Base-by-base conservation (phyloP, 1,284 basidiomycete genomes). In the Cutaneotrichosporon daszewskae region DNA sequence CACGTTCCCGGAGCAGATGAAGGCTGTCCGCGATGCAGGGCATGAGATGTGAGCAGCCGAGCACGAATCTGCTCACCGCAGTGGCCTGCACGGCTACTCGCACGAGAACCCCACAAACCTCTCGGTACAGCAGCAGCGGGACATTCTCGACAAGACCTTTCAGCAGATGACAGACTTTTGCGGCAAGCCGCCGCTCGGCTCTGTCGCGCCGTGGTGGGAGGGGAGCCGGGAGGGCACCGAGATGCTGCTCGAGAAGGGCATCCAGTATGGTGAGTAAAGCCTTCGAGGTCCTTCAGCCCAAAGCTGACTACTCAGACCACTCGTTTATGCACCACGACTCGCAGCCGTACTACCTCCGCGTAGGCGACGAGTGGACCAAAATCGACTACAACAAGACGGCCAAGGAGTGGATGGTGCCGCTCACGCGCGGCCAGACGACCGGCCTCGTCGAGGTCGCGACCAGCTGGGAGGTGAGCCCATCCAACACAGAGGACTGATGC, bases 181-280 rank as follows among this genome's bases (percentile, higher is more conserved):
- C 59, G 73, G 79, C 43, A 71, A 79, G 19, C 75, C 82, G 14
- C 84, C 84, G 1, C 78, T 79, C 59, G 79, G 81, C 13, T 74
- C 74, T 44, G 82, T 85, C 26, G 83, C 83, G 9, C 82, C 84
- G 0, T 87, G 83, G 83, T 87, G 84, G 83, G 84, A 87, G 63
- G 80, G 78, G 2, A 82, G 78, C 68, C 78, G 77, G 47, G 83
- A 85, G 63, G 80, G 80, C 1, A 80, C 78, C 0, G 69, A 79
- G n/a, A 72, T 87, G 22, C 69, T 87, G 16, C 74, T 85, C 14
- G 79, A 83, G 18, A 83, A 83, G 58, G 85, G 85, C 0, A 81
- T 87, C 32, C 75, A 82, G 68, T 86, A 86, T 58, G 84, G 81
- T 81, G 42, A 41, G 60, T 40, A 4, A 20, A 11, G 17, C 14